A percentile compares a stretch with the other conserved stretches of the same genome.
Evolutionary conservation across 257 asterid species (phyloP).

Genomic region (Gentiana straminea): DNA sequence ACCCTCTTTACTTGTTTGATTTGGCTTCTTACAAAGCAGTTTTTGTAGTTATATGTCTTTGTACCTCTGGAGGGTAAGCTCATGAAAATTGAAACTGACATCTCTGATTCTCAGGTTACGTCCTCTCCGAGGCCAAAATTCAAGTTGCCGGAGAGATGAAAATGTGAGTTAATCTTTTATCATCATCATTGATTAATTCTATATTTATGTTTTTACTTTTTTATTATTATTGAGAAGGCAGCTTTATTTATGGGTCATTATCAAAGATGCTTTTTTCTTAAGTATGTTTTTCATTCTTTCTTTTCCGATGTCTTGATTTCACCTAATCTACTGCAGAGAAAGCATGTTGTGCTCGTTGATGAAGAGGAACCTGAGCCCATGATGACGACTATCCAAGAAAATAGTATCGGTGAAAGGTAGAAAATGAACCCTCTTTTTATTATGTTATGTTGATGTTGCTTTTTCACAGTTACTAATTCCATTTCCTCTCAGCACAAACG

Average conservation of each 20-base stretch:
- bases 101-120: constrained; percentile 7
- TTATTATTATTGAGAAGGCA: too few species aligned
- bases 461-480: constrained; percentile 3
- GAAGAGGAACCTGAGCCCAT: constrained; percentile 63
- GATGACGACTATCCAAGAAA: constrained; percentile 20
- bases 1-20: too few species aligned
- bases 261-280: too few species aligned
- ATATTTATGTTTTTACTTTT: neutral
- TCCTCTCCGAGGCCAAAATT: constrained; percentile 13
- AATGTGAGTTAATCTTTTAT: constrained; percentile 10
- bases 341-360: constrained; percentile 64
- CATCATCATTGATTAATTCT: neutral
- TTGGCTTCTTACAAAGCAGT: too few species aligned
- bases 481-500: constrained; percentile 34
- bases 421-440: neutral
- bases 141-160: constrained; percentile 2
- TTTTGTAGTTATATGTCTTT: neutral
- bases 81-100: neutral
- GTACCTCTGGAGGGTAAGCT: neutral
- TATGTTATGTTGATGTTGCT: constrained; percentile 6
- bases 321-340: constrained; percentile 20
- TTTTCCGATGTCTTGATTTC: too few species aligned
- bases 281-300: too few species aligned
- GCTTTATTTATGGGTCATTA: too few species aligned
- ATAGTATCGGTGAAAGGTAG: constrained; percentile 39